Percentiles rank a stretch among this genome's conserved stretches.
Conservation (phyloP, 2,329 filamentous ascomycete species). For the Epichloe typhina region DNA sequence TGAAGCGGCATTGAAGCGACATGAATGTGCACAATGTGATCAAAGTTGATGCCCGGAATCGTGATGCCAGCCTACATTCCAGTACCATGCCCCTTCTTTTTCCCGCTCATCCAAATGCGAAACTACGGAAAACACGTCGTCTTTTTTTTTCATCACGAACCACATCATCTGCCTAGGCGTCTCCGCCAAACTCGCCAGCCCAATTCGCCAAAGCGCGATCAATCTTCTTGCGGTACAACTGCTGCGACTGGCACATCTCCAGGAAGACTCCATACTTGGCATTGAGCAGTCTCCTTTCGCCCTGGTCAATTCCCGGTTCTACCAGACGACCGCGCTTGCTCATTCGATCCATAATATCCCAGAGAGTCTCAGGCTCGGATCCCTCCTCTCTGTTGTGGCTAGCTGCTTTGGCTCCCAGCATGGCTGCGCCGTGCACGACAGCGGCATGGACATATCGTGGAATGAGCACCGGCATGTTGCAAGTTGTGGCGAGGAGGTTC, state of each 20-base stretch:
- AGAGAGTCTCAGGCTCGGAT: conserved; percentile 73
- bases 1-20: too few relatives aligned
- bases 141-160: background rate
- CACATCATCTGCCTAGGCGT: background rate
- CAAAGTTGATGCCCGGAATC: too few relatives aligned
- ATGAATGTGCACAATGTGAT: too few relatives aligned
- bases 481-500: conserved; percentile 79
- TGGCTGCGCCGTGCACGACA: conserved; percentile 94
- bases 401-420: conserved; percentile 96
- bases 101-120: too few relatives aligned
- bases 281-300: conserved; percentile 66
- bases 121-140: too few relatives aligned
- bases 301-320: conserved; percentile 54
- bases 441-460: conserved; percentile 89
- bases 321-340: conserved; percentile 85
- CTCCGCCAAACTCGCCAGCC: conserved; percentile 15
- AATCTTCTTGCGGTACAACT: conserved; percentile 65
- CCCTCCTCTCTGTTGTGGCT: conserved; percentile 52
- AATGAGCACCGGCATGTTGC: conserved; percentile 84
- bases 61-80: too few relatives aligned
- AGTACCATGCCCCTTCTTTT: too few relatives aligned
- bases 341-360: conserved; percentile 96
- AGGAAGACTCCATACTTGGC: conserved; percentile 95
- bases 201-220: conserved; percentile 44
- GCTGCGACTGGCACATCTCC: conserved; percentile 79